Evolutionary conservation across 345 rosid species (phyloP).

Genomic region (Clausena lansium): DNA sequence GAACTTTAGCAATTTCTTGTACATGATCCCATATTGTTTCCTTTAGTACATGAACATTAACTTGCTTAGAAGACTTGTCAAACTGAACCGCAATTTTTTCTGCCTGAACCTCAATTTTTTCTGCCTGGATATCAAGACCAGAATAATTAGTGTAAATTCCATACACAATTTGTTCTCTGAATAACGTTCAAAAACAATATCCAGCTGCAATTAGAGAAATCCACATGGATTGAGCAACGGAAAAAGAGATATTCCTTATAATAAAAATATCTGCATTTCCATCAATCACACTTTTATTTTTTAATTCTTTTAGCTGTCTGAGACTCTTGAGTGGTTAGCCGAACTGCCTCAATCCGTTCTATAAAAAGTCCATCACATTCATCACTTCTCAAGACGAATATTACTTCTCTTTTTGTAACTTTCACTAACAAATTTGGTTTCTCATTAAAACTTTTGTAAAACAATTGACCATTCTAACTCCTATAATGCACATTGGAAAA

Average conservation of each 20-base stretch:
- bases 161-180: not conserved
- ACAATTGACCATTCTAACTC: not conserved
- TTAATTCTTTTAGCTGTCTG: not conserved
- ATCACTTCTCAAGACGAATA: not conserved
- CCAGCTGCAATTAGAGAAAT: not conserved
- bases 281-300: not conserved
- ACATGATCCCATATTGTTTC: conserved; percentile 80
- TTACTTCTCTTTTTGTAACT: not conserved
- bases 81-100: conserved; percentile 71
- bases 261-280: not conserved
- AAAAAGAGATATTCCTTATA: not conserved
- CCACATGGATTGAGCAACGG: not conserved
- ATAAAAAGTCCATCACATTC: too few species aligned
- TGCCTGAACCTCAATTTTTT: too few species aligned
- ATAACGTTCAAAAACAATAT: not conserved
- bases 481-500: not conserved
- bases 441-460: not conserved
- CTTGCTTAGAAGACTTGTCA: conserved; percentile 90
- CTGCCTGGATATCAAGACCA: conserved; percentile 1
- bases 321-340: not conserved
- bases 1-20: conserved; percentile 23
- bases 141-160: not conserved
- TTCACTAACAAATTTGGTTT: not conserved
- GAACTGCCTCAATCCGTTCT: not conserved
- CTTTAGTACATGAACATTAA: conserved; percentile 79